Conservation (phyloP, 306 rosid genomes). For the Cajanus cajan region DNA sequence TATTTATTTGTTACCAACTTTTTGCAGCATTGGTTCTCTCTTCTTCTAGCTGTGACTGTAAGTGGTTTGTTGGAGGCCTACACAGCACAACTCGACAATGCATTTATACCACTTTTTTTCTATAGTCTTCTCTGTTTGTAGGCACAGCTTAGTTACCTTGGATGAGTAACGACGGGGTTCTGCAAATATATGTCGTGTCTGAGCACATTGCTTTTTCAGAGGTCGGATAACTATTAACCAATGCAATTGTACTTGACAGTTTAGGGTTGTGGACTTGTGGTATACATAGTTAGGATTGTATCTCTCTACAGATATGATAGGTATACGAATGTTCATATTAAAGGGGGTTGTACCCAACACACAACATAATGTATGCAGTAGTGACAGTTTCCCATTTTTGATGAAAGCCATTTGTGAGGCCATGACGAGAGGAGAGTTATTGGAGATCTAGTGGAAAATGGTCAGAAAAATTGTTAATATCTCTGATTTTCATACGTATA, state of each 20-base stretch:
- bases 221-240: conserved; percentile 28
- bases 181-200: conserved; percentile 5
- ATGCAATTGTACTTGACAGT: conserved; percentile 17
- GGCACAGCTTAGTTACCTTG: conserved; percentile 31
- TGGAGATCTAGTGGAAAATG: too few relatives aligned
- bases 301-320: conserved; percentile 26
- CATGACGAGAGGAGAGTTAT: background rate
- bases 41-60: conserved; percentile 72
- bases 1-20: conserved; percentile 5
- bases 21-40: conserved; percentile 89
- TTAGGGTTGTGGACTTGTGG: conserved; percentile 17
- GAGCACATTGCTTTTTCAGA: conserved; percentile 36
- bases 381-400: conserved; percentile 18
- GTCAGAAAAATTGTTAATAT: too few relatives aligned
- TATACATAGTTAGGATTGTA: conserved; percentile 31
- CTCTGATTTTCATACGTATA: background rate
- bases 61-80: conserved; percentile 97
- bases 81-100: conserved; percentile 95
- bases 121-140: conserved; percentile 89
- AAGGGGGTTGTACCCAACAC: background rate
- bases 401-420: background rate
- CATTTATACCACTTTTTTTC: conserved; percentile 90
- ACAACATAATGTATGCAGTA: conserved; percentile 5
- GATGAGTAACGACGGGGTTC: conserved; percentile 11
- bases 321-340: conserved; percentile 3